phyloP scores from a whole-genome alignment of 306 rosid genomes.

The Prunus armeniaca region DNA sequence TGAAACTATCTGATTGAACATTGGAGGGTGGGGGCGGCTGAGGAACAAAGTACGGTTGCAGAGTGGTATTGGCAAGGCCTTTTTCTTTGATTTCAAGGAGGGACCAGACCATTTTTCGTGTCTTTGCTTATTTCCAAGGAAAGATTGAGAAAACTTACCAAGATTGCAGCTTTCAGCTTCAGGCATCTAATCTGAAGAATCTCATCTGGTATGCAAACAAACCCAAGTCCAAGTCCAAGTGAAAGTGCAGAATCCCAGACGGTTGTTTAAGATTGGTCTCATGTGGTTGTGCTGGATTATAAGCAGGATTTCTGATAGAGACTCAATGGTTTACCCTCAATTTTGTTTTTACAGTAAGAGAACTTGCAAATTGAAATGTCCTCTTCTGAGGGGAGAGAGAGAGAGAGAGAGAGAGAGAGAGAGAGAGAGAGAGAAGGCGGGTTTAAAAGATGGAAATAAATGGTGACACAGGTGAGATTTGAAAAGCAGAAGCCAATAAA shows the following conservation, averaged over 20 bases:
- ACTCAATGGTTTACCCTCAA: constrained; percentile 17
- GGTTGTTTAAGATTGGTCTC: constrained; percentile 8
- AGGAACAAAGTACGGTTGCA: constrained; percentile 31
- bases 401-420: neutral
- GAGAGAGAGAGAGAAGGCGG: constrained; percentile 5
- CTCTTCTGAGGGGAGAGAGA: neutral
- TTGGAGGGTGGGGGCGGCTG: constrained; percentile 37
- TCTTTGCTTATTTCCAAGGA: neutral
- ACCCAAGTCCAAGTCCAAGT: neutral
- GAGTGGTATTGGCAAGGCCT: constrained; percentile 33
- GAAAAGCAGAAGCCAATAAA: constrained; percentile 9
- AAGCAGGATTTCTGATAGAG: constrained; percentile 24
- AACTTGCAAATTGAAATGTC: constrained; percentile 28
- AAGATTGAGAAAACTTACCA: constrained; percentile 22
- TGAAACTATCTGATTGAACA: constrained; percentile 41
- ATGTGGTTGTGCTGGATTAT: constrained; percentile 7
- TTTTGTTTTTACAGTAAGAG: constrained; percentile 11
- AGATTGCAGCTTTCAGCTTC: constrained; percentile 36
- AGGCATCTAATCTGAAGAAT: constrained; percentile 7
- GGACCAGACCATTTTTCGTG: constrained; percentile 32
- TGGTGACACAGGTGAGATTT: constrained; percentile 30
- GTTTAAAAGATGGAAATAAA: constrained; percentile 22
- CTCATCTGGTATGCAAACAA: neutral
- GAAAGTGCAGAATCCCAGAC: neutral
- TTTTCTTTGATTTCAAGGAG: constrained; percentile 23